Evolutionary conservation across 176 grass and related monocot species (phyloP).

Genomic region (Hsuehochloa calcarea): DNA sequence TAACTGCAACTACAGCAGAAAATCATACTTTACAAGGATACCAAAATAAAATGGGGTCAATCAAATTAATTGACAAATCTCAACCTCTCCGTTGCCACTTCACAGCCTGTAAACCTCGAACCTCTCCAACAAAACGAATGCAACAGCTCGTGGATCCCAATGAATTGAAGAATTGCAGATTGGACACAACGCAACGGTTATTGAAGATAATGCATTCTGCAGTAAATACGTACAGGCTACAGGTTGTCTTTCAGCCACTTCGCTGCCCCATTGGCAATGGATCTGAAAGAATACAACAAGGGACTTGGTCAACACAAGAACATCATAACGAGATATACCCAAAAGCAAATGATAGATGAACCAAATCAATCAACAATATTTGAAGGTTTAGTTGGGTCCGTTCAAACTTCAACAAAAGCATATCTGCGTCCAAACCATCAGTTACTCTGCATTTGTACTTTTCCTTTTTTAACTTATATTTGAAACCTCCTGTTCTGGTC

Average conservation of each 20-base stretch:
- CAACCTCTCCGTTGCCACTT: background rate
- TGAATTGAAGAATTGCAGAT: conserved; percentile 40
- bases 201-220: background rate
- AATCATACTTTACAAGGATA: conserved; percentile 26
- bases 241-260: conserved; percentile 76
- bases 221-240: conserved; percentile 47
- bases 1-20: conserved; percentile 7
- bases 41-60: background rate
- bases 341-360: background rate
- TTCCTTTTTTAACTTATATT: background rate
- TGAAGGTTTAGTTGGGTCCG: background rate
- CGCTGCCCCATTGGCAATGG: conserved; percentile 47
- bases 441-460: background rate
- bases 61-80: conserved; percentile 30
- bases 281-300: conserved; percentile 44
- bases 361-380: background rate
- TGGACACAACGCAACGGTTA: background rate
- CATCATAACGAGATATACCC: background rate
- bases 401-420: conserved; percentile 3
- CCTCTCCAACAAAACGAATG: conserved; percentile 31
- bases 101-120: conserved; percentile 16
- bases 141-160: background rate
- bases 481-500: background rate
- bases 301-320: conserved; percentile 4
- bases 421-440: background rate